These are phyloP conservation scores for Aspergillus uvarum DNA, from an alignment of 2,329 filamentous ascomycete species.

Conservation along the genomic window DNA sequence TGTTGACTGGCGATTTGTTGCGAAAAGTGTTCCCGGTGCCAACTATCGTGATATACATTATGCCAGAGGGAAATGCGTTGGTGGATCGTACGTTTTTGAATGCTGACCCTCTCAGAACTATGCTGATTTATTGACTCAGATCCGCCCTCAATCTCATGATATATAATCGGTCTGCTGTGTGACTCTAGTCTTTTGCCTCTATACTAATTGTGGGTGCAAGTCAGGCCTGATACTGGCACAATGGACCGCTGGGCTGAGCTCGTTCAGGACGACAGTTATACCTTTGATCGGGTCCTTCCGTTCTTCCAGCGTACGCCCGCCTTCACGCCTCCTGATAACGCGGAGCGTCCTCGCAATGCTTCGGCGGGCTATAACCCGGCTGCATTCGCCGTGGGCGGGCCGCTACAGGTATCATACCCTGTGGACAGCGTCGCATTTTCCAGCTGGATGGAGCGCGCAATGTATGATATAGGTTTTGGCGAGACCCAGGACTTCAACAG, in stretches of 20 bases:
- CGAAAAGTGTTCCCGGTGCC: slow-evolving; percentile 49
- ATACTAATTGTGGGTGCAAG: not conserved
- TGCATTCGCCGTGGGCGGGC: slow-evolving; percentile 35
- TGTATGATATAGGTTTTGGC: slow-evolving; percentile 44
- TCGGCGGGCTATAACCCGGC: slow-evolving; percentile 26
- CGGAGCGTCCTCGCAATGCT: slow-evolving; percentile 18
- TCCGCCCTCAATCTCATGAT: slow-evolving; percentile 35
- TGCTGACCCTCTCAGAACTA: not conserved
- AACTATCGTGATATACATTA: slow-evolving; percentile 40
- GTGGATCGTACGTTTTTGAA: slow-evolving; percentile 28
- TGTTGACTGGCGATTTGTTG: slow-evolving; percentile 51
- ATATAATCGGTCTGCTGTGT: slow-evolving; percentile 30
- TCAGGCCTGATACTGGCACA: slow-evolving; percentile 27
- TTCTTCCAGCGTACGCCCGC: slow-evolving; percentile 30
- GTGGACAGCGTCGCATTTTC: slow-evolving; percentile 42
- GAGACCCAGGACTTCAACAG: slow-evolving; percentile 43
- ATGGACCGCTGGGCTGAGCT: slow-evolving; percentile 36
- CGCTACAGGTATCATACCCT: slow-evolving; percentile 46
- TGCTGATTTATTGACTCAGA: slow-evolving; percentile 14
- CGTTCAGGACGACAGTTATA: slow-evolving; percentile 34
- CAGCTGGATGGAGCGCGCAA: slow-evolving; percentile 37
- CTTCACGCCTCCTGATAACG: slow-evolving; percentile 29
- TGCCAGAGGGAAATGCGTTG: slow-evolving; percentile 30
- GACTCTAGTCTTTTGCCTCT: not conserved
- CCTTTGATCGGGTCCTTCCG: slow-evolving; percentile 30